A percentile compares a stretch with the other conserved stretches of the same genome.
These are phyloP conservation scores for Blastobotrys proliferans DNA, from an alignment of 1,139 yeast species.

Conservation along the genomic window DNA sequence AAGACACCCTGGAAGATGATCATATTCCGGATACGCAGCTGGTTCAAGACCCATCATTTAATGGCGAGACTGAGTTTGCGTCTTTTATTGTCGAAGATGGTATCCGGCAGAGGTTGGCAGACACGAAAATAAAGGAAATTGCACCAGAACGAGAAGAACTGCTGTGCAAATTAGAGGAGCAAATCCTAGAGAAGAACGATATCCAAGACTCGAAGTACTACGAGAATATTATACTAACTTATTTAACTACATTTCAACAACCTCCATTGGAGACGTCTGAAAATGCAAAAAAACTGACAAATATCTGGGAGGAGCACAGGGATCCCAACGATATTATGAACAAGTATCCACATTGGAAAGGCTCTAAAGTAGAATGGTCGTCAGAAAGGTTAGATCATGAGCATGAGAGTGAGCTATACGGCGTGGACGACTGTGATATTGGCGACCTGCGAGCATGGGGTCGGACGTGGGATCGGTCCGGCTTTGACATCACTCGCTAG, in stretches of 20 bases:
- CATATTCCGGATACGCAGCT: not conserved
- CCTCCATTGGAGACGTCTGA: too few relatives aligned
- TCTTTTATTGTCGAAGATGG: too few relatives aligned
- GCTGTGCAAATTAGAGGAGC: constrained; percentile 5
- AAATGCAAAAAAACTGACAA: constrained; percentile 1
- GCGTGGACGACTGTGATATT: too few relatives aligned
- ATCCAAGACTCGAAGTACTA: constrained; percentile 6
- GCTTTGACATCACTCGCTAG: constrained; percentile 2
- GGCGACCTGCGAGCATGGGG: constrained; percentile 1
- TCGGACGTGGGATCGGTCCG: constrained; percentile 5
- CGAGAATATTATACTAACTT: constrained; percentile 12
- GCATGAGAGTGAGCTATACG: too few relatives aligned
- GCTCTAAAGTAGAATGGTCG: too few relatives aligned
- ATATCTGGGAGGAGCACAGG: not conserved
- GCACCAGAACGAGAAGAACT: not conserved
- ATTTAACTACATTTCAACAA: constrained; percentile 11
- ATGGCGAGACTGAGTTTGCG: not conserved
- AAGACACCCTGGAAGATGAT: not conserved
- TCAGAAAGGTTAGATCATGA: too few relatives aligned
- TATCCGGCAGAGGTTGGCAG: too few relatives aligned
- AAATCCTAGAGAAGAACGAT: constrained; percentile 9
- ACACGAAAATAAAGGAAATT: too few relatives aligned
- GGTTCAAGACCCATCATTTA: not conserved
- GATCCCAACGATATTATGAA: not conserved
- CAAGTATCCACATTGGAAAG: too few relatives aligned